Percentiles rank a stretch among this genome's conserved stretches.
These are phyloP conservation scores for Carallia brachiata DNA, from an alignment of 345 rosid genomes.

Conservation along the genomic window DNA sequence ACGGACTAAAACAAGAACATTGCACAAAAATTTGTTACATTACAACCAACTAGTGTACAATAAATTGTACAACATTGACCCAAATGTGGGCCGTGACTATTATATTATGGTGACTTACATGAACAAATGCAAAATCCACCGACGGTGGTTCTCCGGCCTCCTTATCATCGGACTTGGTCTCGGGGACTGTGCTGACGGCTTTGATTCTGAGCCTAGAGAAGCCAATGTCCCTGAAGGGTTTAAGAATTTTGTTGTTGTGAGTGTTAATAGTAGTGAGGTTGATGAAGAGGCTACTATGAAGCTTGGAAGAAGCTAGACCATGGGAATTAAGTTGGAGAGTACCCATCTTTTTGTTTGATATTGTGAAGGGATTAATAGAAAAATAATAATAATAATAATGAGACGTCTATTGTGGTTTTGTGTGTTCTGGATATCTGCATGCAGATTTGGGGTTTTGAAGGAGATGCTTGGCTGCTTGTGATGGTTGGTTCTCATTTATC, in stretches of 20 bases:
- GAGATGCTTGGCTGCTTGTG: conserved; percentile 4
- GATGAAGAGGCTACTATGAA: conserved; percentile 16
- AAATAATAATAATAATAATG: neutral
- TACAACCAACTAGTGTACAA: neutral
- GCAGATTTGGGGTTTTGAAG: neutral
- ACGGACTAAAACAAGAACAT: conserved; percentile 51
- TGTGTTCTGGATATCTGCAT: neutral
- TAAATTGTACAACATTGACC: neutral
- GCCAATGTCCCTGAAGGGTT: conserved; percentile 21
- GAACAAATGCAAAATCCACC: conserved; percentile 74
- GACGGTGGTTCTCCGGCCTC: conserved; percentile 53
- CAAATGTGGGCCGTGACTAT: too few species aligned
- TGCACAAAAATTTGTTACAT: neutral
- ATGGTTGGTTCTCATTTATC: conserved; percentile 38
- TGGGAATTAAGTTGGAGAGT: conserved; percentile 55
- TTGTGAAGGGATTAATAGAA: neutral
- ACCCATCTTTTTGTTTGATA: conserved; percentile 40
- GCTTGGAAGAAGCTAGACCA: conserved; percentile 42
- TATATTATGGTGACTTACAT: conserved; percentile 44
- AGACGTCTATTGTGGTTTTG: neutral
- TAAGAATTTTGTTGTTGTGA: conserved; percentile 15
- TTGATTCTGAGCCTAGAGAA: conserved; percentile 28
- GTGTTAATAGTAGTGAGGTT: conserved; percentile 19
- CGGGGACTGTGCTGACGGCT: conserved; percentile 52
- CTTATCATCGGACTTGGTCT: conserved; percentile 30